Conservation (phyloP, 768 basidiomycete species). For the Galerina sulciceps region DNA sequence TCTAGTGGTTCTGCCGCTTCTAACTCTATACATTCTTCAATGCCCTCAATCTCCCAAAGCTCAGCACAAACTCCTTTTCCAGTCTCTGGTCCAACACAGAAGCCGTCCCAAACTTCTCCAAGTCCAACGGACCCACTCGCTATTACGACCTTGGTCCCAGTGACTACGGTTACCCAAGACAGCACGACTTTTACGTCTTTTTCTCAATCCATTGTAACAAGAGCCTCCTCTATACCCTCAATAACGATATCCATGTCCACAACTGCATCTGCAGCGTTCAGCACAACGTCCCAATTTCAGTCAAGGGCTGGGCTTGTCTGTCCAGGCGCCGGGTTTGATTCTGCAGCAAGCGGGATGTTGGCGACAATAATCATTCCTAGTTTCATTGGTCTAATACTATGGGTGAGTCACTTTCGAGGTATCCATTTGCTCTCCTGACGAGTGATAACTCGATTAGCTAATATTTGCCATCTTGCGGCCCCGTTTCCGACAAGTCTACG, state of each 20-base stretch:
- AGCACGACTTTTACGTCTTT: constrained; percentile 47
- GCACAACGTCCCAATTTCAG: constrained; percentile 23
- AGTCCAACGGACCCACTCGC: constrained; percentile 17
- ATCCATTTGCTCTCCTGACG: constrained; percentile 10
- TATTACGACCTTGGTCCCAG: constrained; percentile 39
- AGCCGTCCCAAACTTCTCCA: background rate
- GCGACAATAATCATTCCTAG: constrained; percentile 61
- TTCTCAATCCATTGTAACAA: constrained; percentile 35
- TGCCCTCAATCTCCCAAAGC: constrained; percentile 8
- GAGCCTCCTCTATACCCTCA: constrained; percentile 22
- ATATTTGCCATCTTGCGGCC: constrained; percentile 72
- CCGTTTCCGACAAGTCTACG: constrained; percentile 73
- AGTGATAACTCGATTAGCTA: constrained; percentile 41
- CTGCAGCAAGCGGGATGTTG: constrained; percentile 63
- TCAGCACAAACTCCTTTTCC: constrained; percentile 2
- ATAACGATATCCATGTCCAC: constrained; percentile 21
- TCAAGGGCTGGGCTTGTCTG: constrained; percentile 48
- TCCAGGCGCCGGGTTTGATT: constrained; percentile 68
- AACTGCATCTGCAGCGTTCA: constrained; percentile 28
- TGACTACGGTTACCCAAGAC: constrained; percentile 42
- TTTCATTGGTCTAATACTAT: constrained; percentile 63
- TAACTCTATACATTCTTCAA: constrained; percentile 8
- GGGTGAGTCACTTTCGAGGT: constrained; percentile 50
- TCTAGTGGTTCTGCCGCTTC: constrained; percentile 9
- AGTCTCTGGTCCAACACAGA: constrained; percentile 1